phyloP scores from a whole-genome alignment of 2,329 filamentous ascomycete genomes.

The Camillea tinctor region DNA sequence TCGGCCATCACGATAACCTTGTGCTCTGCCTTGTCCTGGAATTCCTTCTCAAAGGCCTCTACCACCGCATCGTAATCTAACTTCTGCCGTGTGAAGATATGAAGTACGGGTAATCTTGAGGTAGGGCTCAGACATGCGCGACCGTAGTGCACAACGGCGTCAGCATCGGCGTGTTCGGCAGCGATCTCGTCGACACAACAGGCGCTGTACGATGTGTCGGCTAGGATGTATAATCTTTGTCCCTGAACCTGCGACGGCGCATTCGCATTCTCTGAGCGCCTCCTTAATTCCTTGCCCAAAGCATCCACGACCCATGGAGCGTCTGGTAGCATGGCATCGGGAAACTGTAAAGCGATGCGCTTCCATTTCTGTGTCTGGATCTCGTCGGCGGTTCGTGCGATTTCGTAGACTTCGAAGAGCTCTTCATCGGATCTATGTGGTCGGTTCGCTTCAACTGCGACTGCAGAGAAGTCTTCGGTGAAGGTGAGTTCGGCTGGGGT shows the following conservation, averaged over 20 bases:
- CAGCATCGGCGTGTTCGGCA: slow-evolving; percentile 86
- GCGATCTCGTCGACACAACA: slow-evolving; percentile 98
- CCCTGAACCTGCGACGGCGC: slow-evolving; percentile 1
- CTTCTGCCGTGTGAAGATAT: slow-evolving; percentile 78
- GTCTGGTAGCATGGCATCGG: slow-evolving; percentile 87
- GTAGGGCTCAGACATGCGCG: slow-evolving; percentile 90
- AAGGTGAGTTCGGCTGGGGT: slow-evolving; percentile 59
- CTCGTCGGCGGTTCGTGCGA: slow-evolving; percentile 73
- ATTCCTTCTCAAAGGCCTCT: slow-evolving; percentile 65
- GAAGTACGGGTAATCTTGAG: slow-evolving; percentile 80
- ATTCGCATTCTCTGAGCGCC: slow-evolving; percentile 5
- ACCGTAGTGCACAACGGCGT: slow-evolving; percentile 93
- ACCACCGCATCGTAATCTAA: slow-evolving; percentile 62
- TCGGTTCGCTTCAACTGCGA: slow-evolving; percentile 30
- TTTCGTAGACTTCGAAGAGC: slow-evolving; percentile 77
- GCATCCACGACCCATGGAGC: slow-evolving; percentile 75
- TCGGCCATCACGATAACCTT: slow-evolving; percentile 79
- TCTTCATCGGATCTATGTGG: slow-evolving; percentile 59
- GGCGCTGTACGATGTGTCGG: slow-evolving; percentile 93
- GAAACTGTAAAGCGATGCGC: slow-evolving; percentile 89
- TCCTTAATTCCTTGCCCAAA: slow-evolving; percentile 42
- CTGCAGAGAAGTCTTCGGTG: slow-evolving; percentile 45
- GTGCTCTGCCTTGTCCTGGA: slow-evolving; percentile 60
- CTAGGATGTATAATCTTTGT: slow-evolving; percentile 73
- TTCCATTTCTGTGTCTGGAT: slow-evolving; percentile 70